Evolutionary conservation across 1,139 yeast species (phyloP).

Genomic region (Tardiomyces blankii): DNA sequence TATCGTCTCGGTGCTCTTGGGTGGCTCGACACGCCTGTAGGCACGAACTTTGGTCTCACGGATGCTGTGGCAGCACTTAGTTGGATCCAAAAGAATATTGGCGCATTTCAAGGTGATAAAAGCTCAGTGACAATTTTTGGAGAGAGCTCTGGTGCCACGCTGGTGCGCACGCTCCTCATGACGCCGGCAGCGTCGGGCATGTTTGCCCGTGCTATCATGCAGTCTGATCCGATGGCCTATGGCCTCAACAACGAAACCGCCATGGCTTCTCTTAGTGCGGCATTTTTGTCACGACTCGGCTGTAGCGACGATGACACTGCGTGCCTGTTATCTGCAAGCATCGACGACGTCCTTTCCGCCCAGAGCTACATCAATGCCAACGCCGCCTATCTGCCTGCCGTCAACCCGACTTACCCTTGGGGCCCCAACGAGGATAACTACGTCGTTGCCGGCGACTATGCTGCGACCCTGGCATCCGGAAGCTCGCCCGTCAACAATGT

Average conservation of each 20-base stretch:
- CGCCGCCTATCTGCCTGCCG: slow-evolving; percentile 5
- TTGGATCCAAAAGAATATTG: slow-evolving; percentile 28
- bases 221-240: slow-evolving; percentile 22
- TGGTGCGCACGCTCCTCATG: slow-evolving; percentile 20
- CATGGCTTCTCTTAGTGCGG: slow-evolving; percentile 4
- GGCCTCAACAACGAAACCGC: slow-evolving; percentile 11
- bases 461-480: slow-evolving; percentile 11
- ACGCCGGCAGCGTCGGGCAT: slow-evolving; percentile 15
- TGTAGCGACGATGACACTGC: too few relatives aligned
- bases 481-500: slow-evolving; percentile 15
- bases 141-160: slow-evolving; percentile 29
- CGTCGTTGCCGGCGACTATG: slow-evolving; percentile 13
- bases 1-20: slow-evolving; percentile 29
- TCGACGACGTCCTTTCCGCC: slow-evolving; percentile 11
- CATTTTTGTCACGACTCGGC: too few relatives aligned
- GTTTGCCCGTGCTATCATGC: slow-evolving; percentile 19
- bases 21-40: slow-evolving; percentile 15
- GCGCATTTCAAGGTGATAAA: slow-evolving; percentile 27
- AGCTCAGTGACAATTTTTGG: slow-evolving; percentile 27
- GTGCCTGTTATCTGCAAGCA: slow-evolving; percentile 9
- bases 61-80: slow-evolving; percentile 18
- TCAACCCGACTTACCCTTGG: slow-evolving; percentile 16
- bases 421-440: slow-evolving; percentile 20
- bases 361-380: slow-evolving; percentile 7
- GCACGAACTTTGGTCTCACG: slow-evolving; percentile 23